A percentile compares a stretch with the other conserved stretches of the same genome.
These are phyloP conservation scores for Mariannaea elegans DNA, from an alignment of 2,329 filamentous ascomycete species.

Conservation along the genomic window DNA sequence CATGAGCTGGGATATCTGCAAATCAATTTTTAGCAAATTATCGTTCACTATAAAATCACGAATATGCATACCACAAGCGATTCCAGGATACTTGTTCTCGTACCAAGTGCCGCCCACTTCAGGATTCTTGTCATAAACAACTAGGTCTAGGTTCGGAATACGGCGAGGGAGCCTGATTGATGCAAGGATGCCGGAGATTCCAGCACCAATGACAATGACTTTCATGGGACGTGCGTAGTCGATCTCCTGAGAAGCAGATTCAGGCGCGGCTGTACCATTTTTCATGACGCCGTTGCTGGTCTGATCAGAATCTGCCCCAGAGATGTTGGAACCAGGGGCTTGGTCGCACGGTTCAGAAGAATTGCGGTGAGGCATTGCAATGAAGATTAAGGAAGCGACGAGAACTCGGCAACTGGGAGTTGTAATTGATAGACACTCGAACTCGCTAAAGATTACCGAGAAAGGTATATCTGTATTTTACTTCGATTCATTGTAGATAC, in stretches of 20 bases:
- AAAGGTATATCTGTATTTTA: too few species aligned
- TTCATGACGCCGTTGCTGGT: not conserved
- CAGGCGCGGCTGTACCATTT: not conserved
- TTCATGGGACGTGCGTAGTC: constrained; percentile 2
- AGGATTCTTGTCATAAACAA: too few species aligned
- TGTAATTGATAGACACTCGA: too few species aligned
- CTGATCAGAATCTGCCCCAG: not conserved
- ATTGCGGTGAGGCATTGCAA: not conserved
- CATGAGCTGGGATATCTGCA: not conserved
- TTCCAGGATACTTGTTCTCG: constrained; percentile 1
- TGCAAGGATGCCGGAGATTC: not conserved
- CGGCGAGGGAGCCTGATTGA: not conserved
- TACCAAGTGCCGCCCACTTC: constrained; percentile 1
- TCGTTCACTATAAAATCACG: not conserved
- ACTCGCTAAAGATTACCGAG: too few species aligned
- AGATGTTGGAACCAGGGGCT: not conserved
- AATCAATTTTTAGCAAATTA: not conserved
- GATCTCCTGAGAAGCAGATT: not conserved
- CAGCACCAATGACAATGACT: constrained; percentile 1
- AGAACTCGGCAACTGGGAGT: too few species aligned
- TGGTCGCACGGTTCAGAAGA: not conserved
- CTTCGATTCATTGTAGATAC: too few species aligned
- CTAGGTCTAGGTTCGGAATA: not conserved
- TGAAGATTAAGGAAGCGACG: not conserved
- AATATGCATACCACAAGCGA: not conserved